A percentile compares a stretch with the other conserved stretches of the same genome.
These are phyloP conservation scores for Fusarium sp. DNA, from an alignment of 2,329 filamentous ascomycete genomes.

Conservation along the genomic window DNA sequence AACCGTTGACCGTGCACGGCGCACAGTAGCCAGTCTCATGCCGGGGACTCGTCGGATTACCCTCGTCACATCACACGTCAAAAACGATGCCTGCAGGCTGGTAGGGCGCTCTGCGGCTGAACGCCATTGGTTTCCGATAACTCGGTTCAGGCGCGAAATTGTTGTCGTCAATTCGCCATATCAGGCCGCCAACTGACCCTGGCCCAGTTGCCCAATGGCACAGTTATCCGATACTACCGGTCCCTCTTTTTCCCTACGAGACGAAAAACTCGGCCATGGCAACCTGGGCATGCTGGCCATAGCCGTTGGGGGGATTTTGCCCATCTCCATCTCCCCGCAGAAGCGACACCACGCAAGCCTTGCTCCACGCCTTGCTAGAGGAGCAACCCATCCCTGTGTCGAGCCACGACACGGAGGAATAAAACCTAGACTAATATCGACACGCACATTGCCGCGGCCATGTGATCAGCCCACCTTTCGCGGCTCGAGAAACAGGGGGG, in stretches of 20 bases:
- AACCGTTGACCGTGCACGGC: neutral
- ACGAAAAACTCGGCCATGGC: neutral
- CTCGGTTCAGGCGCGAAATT: constrained; percentile 10
- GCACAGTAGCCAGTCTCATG: constrained; percentile 1
- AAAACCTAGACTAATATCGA: neutral
- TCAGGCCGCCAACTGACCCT: neutral
- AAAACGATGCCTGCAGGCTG: neutral
- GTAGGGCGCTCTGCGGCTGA: neutral
- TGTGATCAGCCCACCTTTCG: constrained; percentile 7
- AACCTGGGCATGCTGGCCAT: neutral
- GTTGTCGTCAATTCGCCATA: constrained; percentile 2
- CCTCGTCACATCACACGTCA: constrained; percentile 4
- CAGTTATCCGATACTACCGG: neutral
- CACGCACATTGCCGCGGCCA: neutral
- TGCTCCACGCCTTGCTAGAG: neutral
- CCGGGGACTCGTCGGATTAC: neutral
- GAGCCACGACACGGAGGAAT: neutral
- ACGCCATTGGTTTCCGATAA: constrained; percentile 11
- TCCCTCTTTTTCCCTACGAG: constrained; percentile 2
- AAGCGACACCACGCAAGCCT: neutral
- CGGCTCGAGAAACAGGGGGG: neutral
- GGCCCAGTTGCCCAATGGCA: neutral
- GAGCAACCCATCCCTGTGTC: neutral
- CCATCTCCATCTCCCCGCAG: neutral
- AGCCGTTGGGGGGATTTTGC: neutral